A percentile compares a stretch with the other conserved stretches of the same genome.
phyloP scores from a whole-genome alignment of 495 filamentous ascomycete genomes.

The Xylaria scruposa region DNA sequence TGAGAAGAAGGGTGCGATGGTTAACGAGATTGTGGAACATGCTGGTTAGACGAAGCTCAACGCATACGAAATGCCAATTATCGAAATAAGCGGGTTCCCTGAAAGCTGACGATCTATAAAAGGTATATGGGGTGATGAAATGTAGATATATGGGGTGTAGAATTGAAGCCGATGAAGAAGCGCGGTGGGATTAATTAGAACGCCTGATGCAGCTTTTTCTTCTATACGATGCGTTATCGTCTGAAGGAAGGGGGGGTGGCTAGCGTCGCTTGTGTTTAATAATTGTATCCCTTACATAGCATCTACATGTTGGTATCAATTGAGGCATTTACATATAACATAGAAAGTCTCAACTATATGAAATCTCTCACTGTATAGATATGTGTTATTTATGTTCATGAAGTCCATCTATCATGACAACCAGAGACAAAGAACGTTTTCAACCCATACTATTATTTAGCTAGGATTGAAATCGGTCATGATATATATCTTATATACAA shows the following conservation, averaged over 20 bases:
- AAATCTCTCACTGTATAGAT: neutral
- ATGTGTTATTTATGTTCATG: neutral
- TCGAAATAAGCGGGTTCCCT: neutral
- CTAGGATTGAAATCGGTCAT: neutral
- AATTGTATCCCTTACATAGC: slow-evolving; percentile 35
- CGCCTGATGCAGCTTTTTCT: neutral
- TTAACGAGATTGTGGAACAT: slow-evolving; percentile 90
- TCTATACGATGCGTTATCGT: neutral
- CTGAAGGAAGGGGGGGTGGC: neutral
- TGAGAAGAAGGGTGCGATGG: slow-evolving; percentile 68
- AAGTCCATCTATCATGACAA: neutral
- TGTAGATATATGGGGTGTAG: neutral
- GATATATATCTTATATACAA: slow-evolving; percentile 15
- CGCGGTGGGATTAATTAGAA: neutral
- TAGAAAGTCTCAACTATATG: neutral
- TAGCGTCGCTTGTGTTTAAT: slow-evolving; percentile 16
- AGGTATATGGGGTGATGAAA: neutral
- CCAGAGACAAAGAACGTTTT: neutral
- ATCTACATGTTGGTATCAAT: slow-evolving; percentile 30
- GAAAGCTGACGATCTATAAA: neutral
- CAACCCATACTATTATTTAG: neutral
- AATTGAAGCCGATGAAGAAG: neutral
- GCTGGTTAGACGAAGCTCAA: slow-evolving; percentile 60
- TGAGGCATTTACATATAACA: slow-evolving; percentile 29
- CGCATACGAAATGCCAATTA: neutral